phyloP scores from a whole-genome alignment of 768 basidiomycete species.

The Boletus pseudo-olivaceus region DNA sequence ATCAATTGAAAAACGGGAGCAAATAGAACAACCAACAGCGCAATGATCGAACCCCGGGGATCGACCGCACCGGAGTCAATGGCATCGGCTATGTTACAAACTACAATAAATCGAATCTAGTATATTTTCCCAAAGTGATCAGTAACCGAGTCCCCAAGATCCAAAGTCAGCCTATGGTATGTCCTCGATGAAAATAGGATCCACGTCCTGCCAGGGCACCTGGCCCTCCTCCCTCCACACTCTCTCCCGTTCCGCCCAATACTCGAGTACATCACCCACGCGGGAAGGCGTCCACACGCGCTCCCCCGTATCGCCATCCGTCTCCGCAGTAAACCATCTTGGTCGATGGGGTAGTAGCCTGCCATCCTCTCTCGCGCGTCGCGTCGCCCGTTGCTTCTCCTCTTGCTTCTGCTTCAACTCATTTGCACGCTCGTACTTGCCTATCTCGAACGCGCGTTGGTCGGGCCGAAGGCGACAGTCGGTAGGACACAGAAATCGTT shows the following conservation, averaged over 20 bases:
- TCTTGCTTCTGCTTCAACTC: conserved; percentile 77
- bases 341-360: conserved; percentile 67
- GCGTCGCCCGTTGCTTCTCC: conserved; percentile 69
- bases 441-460: conserved; percentile 91
- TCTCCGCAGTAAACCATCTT: conserved; percentile 82
- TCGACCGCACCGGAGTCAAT: not conserved
- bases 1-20: too few relatives aligned
- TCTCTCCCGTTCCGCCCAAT: conserved; percentile 78
- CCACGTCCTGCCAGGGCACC: conserved; percentile 61
- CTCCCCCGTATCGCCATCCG: conserved; percentile 86
- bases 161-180: conserved; percentile 10
- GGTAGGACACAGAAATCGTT: conserved; percentile 76
- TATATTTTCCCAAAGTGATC: conserved; percentile 2
- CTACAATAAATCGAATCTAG: not conserved
- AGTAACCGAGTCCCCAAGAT: not conserved
- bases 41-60: not conserved
- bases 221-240: conserved; percentile 45
- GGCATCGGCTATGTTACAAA: not conserved
- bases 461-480: conserved; percentile 93
- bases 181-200: conserved; percentile 78
- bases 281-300: conserved; percentile 77
- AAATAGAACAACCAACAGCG: not conserved
- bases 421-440: conserved; percentile 81
- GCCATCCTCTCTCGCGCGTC: conserved; percentile 75
- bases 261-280: conserved; percentile 56